Percentiles rank a stretch among this genome's conserved stretches.
Evolutionary conservation across 2,329 filamentous ascomycete genomes (phyloP).

Genomic region (Penicillium brasilianum): DNA sequence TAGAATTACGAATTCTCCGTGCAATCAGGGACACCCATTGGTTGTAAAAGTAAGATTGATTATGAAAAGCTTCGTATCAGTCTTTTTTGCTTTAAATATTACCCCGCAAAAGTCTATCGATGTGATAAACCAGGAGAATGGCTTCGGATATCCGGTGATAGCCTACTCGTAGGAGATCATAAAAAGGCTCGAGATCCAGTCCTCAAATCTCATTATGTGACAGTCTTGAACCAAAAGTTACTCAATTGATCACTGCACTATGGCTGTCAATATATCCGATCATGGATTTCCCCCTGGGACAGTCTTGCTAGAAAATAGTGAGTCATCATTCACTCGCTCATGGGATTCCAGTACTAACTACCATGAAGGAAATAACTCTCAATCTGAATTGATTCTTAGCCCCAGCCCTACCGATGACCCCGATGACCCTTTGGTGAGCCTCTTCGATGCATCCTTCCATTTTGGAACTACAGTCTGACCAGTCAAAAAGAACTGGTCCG

Average conservation of each 20-base stretch:
- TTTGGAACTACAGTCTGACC: neutral
- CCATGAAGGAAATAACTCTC: neutral
- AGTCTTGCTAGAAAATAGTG: constrained; percentile 5
- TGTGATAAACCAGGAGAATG: neutral
- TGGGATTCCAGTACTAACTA: neutral
- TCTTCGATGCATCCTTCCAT: neutral
- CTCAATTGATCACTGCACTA: neutral
- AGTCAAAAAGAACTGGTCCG: constrained; percentile 7
- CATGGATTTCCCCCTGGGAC: constrained; percentile 8
- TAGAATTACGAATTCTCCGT: neutral
- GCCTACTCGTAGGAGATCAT: neutral
- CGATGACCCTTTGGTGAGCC: constrained; percentile 9
- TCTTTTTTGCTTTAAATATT: neutral
- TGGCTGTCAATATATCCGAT: neutral
- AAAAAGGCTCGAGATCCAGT: neutral
- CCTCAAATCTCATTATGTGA: neutral
- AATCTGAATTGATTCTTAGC: constrained; percentile 7
- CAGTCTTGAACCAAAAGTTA: neutral
- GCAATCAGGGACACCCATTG: neutral
- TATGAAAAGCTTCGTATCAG: neutral
- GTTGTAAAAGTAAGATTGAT: neutral
- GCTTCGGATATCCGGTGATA: neutral
- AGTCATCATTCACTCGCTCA: neutral
- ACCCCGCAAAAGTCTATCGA: neutral
- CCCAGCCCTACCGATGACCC: constrained; percentile 8